Evolutionary conservation across 2,329 filamentous ascomycete species (phyloP).

Genomic region (Fusarium sp.): DNA sequence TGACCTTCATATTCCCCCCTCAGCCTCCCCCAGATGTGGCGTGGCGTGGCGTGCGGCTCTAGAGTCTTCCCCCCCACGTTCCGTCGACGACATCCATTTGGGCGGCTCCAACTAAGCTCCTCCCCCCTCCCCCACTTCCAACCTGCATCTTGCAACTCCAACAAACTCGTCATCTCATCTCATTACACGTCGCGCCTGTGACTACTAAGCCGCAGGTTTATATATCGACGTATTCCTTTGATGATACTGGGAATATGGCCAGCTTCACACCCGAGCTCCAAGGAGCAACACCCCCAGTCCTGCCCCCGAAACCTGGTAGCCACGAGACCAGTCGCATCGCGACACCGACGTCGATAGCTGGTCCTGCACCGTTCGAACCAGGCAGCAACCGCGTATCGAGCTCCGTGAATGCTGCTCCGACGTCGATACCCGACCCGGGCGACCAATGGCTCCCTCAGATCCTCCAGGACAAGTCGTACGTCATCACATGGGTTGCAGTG

Average conservation of each 20-base stretch:
- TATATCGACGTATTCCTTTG: not conserved
- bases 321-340: constrained; percentile 75
- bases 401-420: constrained; percentile 41
- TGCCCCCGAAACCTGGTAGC: constrained; percentile 77
- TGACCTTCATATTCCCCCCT: not conserved
- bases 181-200: not conserved
- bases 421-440: constrained; percentile 65
- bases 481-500: constrained; percentile 41
- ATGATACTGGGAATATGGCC: constrained; percentile 35
- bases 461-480: constrained; percentile 85
- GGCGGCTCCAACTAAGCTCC: not conserved
- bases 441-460: constrained; percentile 82
- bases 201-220: not conserved
- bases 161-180: constrained; percentile 1
- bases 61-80: constrained; percentile 21
- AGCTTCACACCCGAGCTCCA: constrained; percentile 44
- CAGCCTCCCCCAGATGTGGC: not conserved
- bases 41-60: not conserved
- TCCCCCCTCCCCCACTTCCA: constrained; percentile 24
- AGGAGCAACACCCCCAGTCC: constrained; percentile 66
- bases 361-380: constrained; percentile 54
- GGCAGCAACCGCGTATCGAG: constrained; percentile 23
- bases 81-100: not conserved
- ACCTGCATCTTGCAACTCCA: constrained; percentile 14
- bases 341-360: constrained; percentile 66